A percentile compares a stretch with the other conserved stretches of the same genome.
Conservation (phyloP, 148 eudicot species). For the Chenopodium berlandieri region DNA sequence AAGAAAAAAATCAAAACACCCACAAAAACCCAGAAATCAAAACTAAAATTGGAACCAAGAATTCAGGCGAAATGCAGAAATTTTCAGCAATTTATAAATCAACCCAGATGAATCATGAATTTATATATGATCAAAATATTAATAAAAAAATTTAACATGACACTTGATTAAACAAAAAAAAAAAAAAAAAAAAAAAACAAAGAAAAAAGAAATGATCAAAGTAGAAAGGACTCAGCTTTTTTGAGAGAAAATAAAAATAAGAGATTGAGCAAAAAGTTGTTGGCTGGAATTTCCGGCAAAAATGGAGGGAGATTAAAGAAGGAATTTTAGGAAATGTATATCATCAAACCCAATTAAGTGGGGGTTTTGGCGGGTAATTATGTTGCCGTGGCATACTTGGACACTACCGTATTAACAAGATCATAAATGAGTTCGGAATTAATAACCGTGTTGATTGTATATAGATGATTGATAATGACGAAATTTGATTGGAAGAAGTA, state of each 20-base stretch:
- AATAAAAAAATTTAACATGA: constrained; percentile 1
- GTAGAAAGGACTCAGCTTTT: constrained; percentile 13
- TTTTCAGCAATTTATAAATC: background rate
- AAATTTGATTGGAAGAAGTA: no score
- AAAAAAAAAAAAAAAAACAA: background rate
- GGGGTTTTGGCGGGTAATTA: constrained; percentile 28
- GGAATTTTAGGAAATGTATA: background rate
- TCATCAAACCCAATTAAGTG: constrained; percentile 24
- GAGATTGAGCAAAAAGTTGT: background rate
- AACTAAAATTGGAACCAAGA: background rate
- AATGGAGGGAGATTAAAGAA: constrained; percentile 21
- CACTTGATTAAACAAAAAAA: background rate
- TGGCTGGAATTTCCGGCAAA: constrained; percentile 24
- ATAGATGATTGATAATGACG: no score
- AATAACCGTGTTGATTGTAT: no score
- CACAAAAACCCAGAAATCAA: constrained; percentile 23
- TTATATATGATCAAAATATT: background rate
- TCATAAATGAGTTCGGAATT: no score
- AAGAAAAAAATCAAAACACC: background rate
- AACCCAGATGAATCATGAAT: constrained; percentile 10
- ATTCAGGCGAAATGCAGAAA: constrained; percentile 1
- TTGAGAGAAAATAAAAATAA: constrained; percentile 1
- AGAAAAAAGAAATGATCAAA: constrained; percentile 3
- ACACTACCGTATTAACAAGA: no score
- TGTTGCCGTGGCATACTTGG: background rate